Evolutionary conservation across 2,329 filamentous ascomycete species (phyloP).

Genomic region (Alternaria gaisen): DNA sequence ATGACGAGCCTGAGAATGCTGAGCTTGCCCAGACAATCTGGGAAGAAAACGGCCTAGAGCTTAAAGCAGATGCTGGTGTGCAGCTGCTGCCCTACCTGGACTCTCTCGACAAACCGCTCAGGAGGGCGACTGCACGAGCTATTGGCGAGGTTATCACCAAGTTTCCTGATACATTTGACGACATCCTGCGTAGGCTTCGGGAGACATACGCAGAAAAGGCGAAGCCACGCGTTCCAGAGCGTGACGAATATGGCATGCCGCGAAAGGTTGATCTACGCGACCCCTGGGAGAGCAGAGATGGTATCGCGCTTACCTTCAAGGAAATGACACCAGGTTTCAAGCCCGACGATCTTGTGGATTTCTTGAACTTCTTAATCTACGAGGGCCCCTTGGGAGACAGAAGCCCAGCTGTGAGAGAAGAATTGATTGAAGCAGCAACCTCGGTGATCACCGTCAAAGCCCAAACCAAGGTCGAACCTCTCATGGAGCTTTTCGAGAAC

Average conservation of each 20-base stretch:
- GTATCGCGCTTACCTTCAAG: constrained; percentile 86
- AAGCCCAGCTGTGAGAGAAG: constrained; percentile 77
- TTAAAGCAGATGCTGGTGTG: constrained; percentile 70
- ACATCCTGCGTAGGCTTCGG: constrained; percentile 72
- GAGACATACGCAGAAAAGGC: constrained; percentile 78
- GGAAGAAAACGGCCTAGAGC: constrained; percentile 86
- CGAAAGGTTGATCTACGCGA: constrained; percentile 87
- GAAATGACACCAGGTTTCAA: constrained; percentile 78
- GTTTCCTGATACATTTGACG: constrained; percentile 67
- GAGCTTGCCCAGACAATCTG: constrained; percentile 88
- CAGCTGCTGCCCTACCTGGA: constrained; percentile 81
- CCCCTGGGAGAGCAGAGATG: constrained; percentile 90
- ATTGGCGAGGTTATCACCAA: constrained; percentile 76
- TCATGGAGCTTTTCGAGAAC: constrained; percentile 92
- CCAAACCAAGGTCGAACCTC: constrained; percentile 79
- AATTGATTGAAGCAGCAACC: constrained; percentile 92
- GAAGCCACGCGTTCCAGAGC: constrained; percentile 81
- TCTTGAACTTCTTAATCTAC: constrained; percentile 86
- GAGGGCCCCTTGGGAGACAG: constrained; percentile 87
- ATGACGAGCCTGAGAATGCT: constrained; percentile 86
- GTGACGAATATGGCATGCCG: constrained; percentile 94
- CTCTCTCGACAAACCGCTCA: constrained; percentile 80
- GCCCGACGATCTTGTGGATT: constrained; percentile 73
- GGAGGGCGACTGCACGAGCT: constrained; percentile 82
- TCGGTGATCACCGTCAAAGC: constrained; percentile 82